Evolutionary conservation across 768 basidiomycete species (phyloP).

Genomic region (Steccherinum ochraceum): DNA sequence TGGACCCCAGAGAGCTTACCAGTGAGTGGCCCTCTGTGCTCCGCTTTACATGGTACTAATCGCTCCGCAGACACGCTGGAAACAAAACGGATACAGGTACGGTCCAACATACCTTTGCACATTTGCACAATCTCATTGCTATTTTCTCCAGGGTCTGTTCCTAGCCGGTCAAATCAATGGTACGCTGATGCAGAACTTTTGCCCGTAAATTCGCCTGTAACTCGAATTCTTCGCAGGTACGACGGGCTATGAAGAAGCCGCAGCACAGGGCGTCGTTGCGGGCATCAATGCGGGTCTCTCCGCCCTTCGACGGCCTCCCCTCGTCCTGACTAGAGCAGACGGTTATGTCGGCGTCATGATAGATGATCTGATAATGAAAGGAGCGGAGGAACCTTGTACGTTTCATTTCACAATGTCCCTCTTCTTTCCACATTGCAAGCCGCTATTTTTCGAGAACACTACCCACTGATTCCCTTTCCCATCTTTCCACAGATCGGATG

Average conservation of each 20-base stretch:
- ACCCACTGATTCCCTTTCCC: background rate
- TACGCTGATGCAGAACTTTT: conserved; percentile 14
- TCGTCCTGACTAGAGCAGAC: conserved; percentile 76
- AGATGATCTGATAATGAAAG: conserved; percentile 84
- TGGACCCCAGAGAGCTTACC: conserved; percentile 77
- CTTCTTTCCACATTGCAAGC: too few relatives aligned
- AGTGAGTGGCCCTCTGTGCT: conserved; percentile 36
- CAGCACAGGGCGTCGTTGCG: conserved; percentile 83
- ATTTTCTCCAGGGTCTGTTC: conserved; percentile 61
- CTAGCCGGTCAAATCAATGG: conserved; percentile 91
- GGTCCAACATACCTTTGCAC: background rate
- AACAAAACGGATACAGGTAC: conserved; percentile 74
- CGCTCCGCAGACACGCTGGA: conserved; percentile 61
- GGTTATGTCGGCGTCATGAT: conserved; percentile 89
- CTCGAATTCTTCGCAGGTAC: conserved; percentile 44
- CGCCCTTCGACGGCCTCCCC: conserved; percentile 45
- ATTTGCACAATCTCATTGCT: background rate
- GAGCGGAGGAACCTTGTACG: conserved; percentile 87
- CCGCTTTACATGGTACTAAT: background rate
- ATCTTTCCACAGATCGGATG: conserved; percentile 67
- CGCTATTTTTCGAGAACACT: background rate
- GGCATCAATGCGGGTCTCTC: conserved; percentile 83
- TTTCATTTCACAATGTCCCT: conserved; percentile 6
- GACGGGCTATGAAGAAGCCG: conserved; percentile 93
- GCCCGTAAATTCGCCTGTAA: too few relatives aligned